Conservation (phyloP, 768 basidiomycete genomes). For the Lactarius hengduanensis region DNA sequence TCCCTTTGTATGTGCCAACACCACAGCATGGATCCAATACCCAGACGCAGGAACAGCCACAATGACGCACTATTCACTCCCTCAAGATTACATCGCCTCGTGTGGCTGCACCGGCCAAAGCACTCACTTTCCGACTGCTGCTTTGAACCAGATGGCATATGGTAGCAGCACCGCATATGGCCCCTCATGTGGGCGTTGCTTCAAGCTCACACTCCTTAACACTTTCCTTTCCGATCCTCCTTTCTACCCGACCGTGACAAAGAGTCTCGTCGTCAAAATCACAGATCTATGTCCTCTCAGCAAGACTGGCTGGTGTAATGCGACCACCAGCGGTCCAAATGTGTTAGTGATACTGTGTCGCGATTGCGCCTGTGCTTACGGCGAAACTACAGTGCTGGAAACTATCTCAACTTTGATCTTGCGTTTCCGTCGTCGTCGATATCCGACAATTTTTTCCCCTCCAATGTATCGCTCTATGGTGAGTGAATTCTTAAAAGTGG, state of each 20-base stretch:
- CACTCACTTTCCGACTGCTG: conserved; percentile 71
- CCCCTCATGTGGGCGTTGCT: conserved; percentile 75
- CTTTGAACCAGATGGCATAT: conserved; percentile 75
- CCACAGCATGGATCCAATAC: conserved; percentile 60
- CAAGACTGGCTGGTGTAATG: conserved; percentile 66
- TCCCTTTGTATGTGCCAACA: conserved; percentile 29
- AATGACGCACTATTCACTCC: conserved; percentile 71
- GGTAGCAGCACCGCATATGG: conserved; percentile 72
- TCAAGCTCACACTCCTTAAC: conserved; percentile 71
- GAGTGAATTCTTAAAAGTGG: conserved; percentile 14
- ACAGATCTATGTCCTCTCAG: conserved; percentile 77
- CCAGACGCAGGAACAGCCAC: conserved; percentile 62
- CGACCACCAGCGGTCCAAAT: conserved; percentile 58
- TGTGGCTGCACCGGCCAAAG: conserved; percentile 68
- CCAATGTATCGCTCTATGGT: conserved; percentile 65
- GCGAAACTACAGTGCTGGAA: conserved; percentile 52
- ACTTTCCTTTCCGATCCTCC: conserved; percentile 65
- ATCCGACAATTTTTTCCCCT: conserved; percentile 71
- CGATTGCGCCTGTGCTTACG: background rate
- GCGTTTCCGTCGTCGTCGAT: conserved; percentile 71
- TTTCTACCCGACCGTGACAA: conserved; percentile 60
- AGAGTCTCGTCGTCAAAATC: conserved; percentile 70
- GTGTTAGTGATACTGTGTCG: conserved; percentile 43
- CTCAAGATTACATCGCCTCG: conserved; percentile 56
- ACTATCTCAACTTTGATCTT: conserved; percentile 78